Evolutionary conservation across 257 asterid species (phyloP), one percentile per base, ranked within the genome.

Genomic region (Agastache rugosa): DNA sequence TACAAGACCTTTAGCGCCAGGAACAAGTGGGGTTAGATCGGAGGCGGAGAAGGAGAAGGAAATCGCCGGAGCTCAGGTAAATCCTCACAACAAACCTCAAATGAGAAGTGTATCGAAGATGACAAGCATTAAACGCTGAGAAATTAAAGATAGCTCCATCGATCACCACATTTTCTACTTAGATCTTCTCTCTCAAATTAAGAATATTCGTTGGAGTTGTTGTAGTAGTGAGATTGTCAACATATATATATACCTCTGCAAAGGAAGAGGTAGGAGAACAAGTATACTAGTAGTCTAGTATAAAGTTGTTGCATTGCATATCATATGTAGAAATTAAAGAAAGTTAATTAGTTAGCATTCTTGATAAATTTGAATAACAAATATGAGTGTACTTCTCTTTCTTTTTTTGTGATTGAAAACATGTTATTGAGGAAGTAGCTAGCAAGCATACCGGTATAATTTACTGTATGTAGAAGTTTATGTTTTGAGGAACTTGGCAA

Each of bases 31-130:
- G 61, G 41, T 53, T 71, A 75, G 65, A 51, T 42, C 69, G 58
- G 78, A 67, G 44, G 17, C 31, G 25, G 79, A 48, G 59, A 79
- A 68, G 74, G 83, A 58, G 60, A 77, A 31, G 39, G 83, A 75
- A 55, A 60, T 44, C 0, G 34, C 58, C 42, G 77, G 72, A 71
- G 74, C 37, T 16, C 70, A 75, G 76, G 58, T 63, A 44, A 69
- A 81, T 62, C 67, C 19, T 29, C 63, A 20, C 0, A 80, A 67
- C 65, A 72, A 69, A 54, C 66, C 55, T 42, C 78, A 48, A 22
- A 75, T 47, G 50, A 69, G 67, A 74, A 78, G 69, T 51, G 27
- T 67, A 11, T 72, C 81, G 11, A 63, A 77, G 68, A 80, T 48
- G 34, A 35, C 42, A 55, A 20, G 58, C 15, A 53, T 67, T 17